A percentile compares a stretch with the other conserved stretches of the same genome.
phyloP scores from a whole-genome alignment of 805 yeast species.

The Ogataea allantospora region DNA sequence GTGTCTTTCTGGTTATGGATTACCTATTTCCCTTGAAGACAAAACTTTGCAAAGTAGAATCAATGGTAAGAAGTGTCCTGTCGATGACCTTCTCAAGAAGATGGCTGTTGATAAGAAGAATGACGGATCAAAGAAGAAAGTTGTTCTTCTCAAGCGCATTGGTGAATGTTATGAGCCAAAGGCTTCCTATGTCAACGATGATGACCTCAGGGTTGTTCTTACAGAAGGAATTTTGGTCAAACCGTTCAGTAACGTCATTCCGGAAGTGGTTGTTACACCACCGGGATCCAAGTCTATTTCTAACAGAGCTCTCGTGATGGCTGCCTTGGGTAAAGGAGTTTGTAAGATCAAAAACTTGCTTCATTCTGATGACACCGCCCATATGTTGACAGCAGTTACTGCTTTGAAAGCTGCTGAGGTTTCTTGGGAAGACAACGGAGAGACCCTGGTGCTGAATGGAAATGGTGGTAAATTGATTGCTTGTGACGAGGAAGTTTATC shows the following conservation, averaged over 20 bases:
- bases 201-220: slow-evolving; percentile 74
- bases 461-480: slow-evolving; percentile 79
- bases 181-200: slow-evolving; percentile 82
- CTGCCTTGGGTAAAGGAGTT: slow-evolving; percentile 85
- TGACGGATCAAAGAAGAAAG: slow-evolving; percentile 86
- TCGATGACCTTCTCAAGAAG: slow-evolving; percentile 68
- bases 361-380: slow-evolving; percentile 95
- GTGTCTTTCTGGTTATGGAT: slow-evolving; percentile 78
- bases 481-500: slow-evolving; percentile 64
- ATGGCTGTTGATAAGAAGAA: slow-evolving; percentile 98
- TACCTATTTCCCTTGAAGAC: slow-evolving; percentile 80
- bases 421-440: slow-evolving; percentile 84
- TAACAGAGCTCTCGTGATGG: slow-evolving; percentile 88
- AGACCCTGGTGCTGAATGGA: slow-evolving; percentile 78
- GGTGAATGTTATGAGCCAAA: slow-evolving; percentile 87
- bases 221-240: slow-evolving; percentile 77
- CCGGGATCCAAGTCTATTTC: slow-evolving; percentile 98
- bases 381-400: slow-evolving; percentile 86
- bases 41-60: slow-evolving; percentile 68
- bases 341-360: slow-evolving; percentile 81
- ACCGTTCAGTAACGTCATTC: slow-evolving; percentile 45
- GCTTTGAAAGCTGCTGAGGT: slow-evolving; percentile 79
- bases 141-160: slow-evolving; percentile 77
- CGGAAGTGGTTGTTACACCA: slow-evolving; percentile 58
- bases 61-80: slow-evolving; percentile 67